phyloP scores from a whole-genome alignment of 441 rosid species.

The Daphne laureola region DNA sequence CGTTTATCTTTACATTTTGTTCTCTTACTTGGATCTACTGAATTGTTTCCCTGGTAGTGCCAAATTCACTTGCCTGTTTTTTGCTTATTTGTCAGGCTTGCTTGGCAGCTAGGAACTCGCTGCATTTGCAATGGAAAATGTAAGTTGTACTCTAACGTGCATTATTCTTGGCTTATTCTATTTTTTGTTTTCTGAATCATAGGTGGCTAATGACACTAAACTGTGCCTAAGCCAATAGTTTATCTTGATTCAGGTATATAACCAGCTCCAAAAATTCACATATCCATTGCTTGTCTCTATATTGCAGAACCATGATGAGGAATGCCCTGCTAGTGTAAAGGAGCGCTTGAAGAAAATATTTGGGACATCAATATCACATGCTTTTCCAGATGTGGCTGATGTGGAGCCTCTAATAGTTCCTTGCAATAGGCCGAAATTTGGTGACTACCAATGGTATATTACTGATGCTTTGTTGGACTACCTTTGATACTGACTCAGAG shows the following conservation, averaged over 20 bases:
- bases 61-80: too few relatives aligned
- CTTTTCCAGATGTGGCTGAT: too few relatives aligned
- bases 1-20: too few relatives aligned
- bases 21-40: too few relatives aligned
- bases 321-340: too few relatives aligned
- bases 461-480: not conserved
- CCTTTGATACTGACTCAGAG: not conserved
- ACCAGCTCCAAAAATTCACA: not conserved
- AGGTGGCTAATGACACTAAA: too few relatives aligned
- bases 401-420: conserved; percentile 22
- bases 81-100: conserved; percentile 16
- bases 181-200: too few relatives aligned
- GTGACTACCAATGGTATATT: conserved; percentile 83
- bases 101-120: conserved; percentile 26
- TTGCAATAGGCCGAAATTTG: conserved; percentile 49
- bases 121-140: conserved; percentile 55
- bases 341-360: too few relatives aligned
- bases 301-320: conserved; percentile 17
- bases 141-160: conserved; percentile 23
- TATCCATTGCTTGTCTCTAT: conserved; percentile 9
- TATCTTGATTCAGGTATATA: not conserved
- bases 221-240: not conserved
- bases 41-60: too few relatives aligned
- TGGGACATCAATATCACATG: too few relatives aligned
- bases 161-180: not conserved